Evolutionary conservation across 2,329 filamentous ascomycete genomes (phyloP), one percentile per base, ranked within the genome.

Genomic region (Aureobasidium namibiae): DNA sequence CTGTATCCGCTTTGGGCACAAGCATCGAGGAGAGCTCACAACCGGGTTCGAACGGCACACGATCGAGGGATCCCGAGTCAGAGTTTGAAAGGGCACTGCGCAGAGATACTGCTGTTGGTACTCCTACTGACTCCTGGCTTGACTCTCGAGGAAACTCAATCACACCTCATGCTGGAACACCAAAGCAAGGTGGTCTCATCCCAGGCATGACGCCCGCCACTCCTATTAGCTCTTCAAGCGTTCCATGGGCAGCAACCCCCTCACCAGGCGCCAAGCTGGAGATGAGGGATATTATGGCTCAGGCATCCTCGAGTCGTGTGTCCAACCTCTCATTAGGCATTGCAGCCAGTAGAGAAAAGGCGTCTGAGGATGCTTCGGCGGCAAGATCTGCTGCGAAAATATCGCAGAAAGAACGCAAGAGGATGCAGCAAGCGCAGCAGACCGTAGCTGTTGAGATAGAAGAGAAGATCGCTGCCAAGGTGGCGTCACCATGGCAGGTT

Each of bases 371-470:
- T 13, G 34, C 53, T 26, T 53, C 58, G 9, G 24, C 58, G 4
- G 31, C 48, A 24, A 54, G 34, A 66, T 67, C 66, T 68, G 70
- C 75, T 38, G 73, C 76, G 0, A 96, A 89, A 69, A 74, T 95
- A 65, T 96, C 92, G 0, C 94, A 97, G 66, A 95, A 94, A 68
- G 92, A 96, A 71, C 85, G 91, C 23, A 97, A 96, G 75, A 89
- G 83, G 68, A 83, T 91, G 64, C 83, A 90, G 66, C 87, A 90
- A 67, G 80, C 84, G 62, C 83, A 71, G 67, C 65, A 77, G 72
- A 56, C 70, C 67, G 64, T 76, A 71, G 57, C 72, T 74, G 59
- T 63, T 67, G 59, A 59, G 33, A 26, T 42, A 16, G 57, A 60
- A 13, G 57, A 54, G 21, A 31, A 50, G n/a, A 46, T 39, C 5